phyloP scores from a whole-genome alignment of 2,329 filamentous ascomycete genomes.

The Colletotrichum plurivorum region DNA sequence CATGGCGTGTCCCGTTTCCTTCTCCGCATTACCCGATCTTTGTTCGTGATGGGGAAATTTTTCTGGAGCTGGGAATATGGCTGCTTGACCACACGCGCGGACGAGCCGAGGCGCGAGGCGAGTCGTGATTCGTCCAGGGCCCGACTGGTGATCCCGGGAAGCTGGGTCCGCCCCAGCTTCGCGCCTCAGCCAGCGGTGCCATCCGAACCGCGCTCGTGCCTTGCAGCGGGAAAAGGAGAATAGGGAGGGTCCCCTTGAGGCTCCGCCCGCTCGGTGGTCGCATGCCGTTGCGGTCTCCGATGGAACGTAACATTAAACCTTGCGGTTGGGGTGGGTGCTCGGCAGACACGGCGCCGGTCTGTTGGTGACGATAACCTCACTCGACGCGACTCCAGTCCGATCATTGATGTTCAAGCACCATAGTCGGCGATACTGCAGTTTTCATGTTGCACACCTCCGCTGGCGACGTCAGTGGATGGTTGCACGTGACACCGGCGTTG shows the following conservation, averaged over 20 bases:
- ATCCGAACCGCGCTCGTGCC: constrained; percentile 10
- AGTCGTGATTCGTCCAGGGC: constrained; percentile 7
- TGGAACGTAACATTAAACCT: constrained; percentile 36
- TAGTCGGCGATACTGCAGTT: not conserved
- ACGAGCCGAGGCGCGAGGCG: constrained; percentile 6
- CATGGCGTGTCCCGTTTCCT: not conserved
- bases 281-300: constrained; percentile 25
- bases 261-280: constrained; percentile 28
- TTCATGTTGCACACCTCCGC: too few relatives aligned
- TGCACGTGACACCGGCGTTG: too few relatives aligned
- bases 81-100: constrained; percentile 15
- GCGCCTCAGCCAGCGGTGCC: constrained; percentile 10
- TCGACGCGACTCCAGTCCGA: not conserved
- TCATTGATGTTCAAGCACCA: not conserved
- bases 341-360: not conserved
- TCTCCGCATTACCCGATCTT: constrained; percentile 30
- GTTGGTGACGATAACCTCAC: not conserved
- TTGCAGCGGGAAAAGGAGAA: constrained; percentile 13
- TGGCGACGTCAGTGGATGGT: too few relatives aligned
- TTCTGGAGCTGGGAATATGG: constrained; percentile 5
- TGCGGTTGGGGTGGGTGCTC: not conserved
- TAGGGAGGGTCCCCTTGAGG: constrained; percentile 15
- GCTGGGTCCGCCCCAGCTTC: constrained; percentile 33
- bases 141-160: constrained; percentile 7
- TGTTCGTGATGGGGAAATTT: not conserved